Base-by-base conservation (phyloP, 2,329 filamentous ascomycete species). In the Aspergillus pseudonomiae region DNA sequence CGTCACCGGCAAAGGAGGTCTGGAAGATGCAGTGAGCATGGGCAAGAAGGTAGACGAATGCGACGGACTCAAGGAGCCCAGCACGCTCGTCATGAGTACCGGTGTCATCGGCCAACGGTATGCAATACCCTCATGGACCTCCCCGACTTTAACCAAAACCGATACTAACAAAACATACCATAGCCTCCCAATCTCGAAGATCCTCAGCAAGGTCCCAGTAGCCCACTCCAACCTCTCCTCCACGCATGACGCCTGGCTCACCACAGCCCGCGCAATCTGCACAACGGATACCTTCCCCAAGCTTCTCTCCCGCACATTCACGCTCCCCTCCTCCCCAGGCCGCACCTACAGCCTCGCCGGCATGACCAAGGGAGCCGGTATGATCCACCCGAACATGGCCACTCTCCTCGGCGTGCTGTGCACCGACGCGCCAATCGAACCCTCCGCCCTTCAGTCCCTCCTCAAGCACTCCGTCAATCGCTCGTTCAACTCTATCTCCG, bases 311-410 rank as follows among this genome's bases (percentile, higher is more conserved):
- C 88, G 86, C 70, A 88, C 88, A 16, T 99, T 98, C 80, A 88
- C 84, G 32, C 87, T 99, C 36, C 94, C 95, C 4, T 94, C 91
- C 1, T 91, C 91, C 4, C 88, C 91, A 0, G 84, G 84, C 21
- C 83, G 88, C 57, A 89, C 90, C 76, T 99, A 97, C 81, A 86
- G 87, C 71, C 90, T 99, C 57, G 93, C 92, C 14, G 95, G 95
- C 71, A 96, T 96, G 88, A 96, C 94, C 73, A 99, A 99, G 82
- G 95, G 95, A 62, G 95, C 95, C 6, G 95, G 95, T 74, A 99
- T 99, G 95, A 97, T 99, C 77, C 94, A 97, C 75, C 95, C 95
- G 55, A 98, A 99, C 83, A 97, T 99, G 94, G 95, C 93, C 34
- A 99, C 95, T 0, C 86, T 98, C 39, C 88, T 99, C 41, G 93